Base-by-base conservation (phyloP, 257 asterid species). In the Verbascum thapsus region DNA sequence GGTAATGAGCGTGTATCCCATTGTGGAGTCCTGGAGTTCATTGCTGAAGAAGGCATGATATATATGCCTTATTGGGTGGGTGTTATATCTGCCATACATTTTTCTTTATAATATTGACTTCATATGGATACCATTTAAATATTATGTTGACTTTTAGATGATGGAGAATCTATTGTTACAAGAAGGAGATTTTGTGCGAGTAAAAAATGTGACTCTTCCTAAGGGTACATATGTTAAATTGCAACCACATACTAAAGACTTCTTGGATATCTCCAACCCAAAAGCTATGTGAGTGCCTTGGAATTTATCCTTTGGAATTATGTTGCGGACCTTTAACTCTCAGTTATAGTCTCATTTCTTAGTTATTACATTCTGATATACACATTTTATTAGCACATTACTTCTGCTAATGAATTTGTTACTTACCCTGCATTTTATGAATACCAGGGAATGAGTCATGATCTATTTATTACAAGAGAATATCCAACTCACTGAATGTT, bases 31-130 rank as follows among this genome's bases (percentile, higher is more conserved):
- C 76, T 94, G 68, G 99, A 94, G 81, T 94, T 94, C 74, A 84
- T 87, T 85, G 99, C 99, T 44, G 99, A 94, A 76, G 97, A 94
- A 79, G 99, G 99, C 87, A 78, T 87, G 97, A 87, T 94, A 60
- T 90, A 94, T 63, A 90, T 94, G 96, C 99, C 99, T 61, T 94
- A 94, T 68, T 94, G 99, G 99, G 99, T 94, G 75, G 37, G 88
- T 50, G 61, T 51, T 22, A 55, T 53, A 22, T 58, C 15, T 47
- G 6, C 6, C 18, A 41, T 15, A 12, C 42, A 3, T 51, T 41
- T 50, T 50, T 37, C 61, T 37, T 53, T 19, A 30, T 42, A 38
- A 45, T 42, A 51, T 54, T 13, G 26, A 54, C 54, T 72, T 61
- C 26, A 11, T 53, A 17, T 59, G 19, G 40, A 37, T 62, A n/a